Evolutionary conservation across 2,329 filamentous ascomycete genomes (phyloP).

Genomic region (Xylariaceae sp.): DNA sequence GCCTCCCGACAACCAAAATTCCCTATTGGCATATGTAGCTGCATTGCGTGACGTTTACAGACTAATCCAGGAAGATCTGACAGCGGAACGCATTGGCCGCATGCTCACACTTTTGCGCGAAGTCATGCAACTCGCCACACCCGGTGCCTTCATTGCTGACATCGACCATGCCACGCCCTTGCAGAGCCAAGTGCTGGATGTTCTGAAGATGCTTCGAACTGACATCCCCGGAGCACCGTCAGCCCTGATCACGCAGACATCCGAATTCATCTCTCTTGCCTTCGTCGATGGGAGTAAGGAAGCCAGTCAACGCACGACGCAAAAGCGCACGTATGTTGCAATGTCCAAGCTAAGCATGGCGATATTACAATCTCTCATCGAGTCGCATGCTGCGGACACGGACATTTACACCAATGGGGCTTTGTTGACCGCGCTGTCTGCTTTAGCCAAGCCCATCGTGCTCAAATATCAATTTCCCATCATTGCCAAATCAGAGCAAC

Average conservation of each 20-base stretch:
- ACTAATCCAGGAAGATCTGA: slow-evolving; percentile 64
- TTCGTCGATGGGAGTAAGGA: slow-evolving; percentile 47
- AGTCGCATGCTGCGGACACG: slow-evolving; percentile 57
- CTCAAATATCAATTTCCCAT: slow-evolving; percentile 79
- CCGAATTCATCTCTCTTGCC: slow-evolving; percentile 69
- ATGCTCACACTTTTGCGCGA: slow-evolving; percentile 70
- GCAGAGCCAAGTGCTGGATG: slow-evolving; percentile 67
- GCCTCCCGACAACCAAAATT: slow-evolving; percentile 69
- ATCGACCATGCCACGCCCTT: slow-evolving; percentile 70
- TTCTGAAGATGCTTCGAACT: slow-evolving; percentile 65
- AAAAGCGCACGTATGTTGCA: slow-evolving; percentile 79
- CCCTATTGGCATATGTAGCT: slow-evolving; percentile 79
- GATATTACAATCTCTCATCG: slow-evolving; percentile 60
- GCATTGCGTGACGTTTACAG: slow-evolving; percentile 75
- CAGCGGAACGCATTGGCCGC: slow-evolving; percentile 58
- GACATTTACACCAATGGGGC: slow-evolving; percentile 70
- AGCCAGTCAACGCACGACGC: slow-evolving; percentile 33
- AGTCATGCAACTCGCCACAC: slow-evolving; percentile 68
- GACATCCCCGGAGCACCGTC: slow-evolving; percentile 64
- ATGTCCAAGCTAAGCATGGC: slow-evolving; percentile 80
- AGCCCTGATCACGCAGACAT: slow-evolving; percentile 65
- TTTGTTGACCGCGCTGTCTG: slow-evolving; percentile 61
- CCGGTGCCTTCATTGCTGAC: slow-evolving; percentile 67
- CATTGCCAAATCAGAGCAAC: slow-evolving; percentile 65
- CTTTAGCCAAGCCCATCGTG: slow-evolving; percentile 66